Evolutionary conservation across 2,329 filamentous ascomycete genomes (phyloP), one percentile per base, ranked within the genome.

Genomic region (Phyllachora maydis): DNA sequence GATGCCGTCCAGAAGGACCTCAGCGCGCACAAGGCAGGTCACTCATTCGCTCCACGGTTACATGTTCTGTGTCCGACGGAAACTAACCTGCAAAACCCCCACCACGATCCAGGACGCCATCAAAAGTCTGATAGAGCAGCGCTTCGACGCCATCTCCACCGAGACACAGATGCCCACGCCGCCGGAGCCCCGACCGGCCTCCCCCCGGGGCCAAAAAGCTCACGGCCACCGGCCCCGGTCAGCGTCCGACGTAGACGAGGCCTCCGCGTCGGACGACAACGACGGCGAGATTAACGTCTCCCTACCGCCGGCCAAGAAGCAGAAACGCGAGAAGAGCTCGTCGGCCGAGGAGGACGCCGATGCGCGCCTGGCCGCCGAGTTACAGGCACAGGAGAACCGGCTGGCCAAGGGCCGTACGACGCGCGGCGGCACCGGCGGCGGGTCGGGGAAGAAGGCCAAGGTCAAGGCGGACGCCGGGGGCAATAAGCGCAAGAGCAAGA

Each of bases 371-470:
- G 88, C 88, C 1, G 82, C 82, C 10, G 68, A 75, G 44, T 58
- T 98, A 17, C 88, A 98, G 48, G 85, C 82, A 0, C 78, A 95
- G 46, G 81, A 93, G 51, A 91, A 95, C 46, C 60, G 67, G 29
- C 51, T 63, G 23, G 55, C 52, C 3, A 57, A 67, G 20, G 69
- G 67, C 23, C 61, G 79, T 25, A 64, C 77, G 11, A 93, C 83
- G 3, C 65, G 85, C 21, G 78, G 79, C 5, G 77, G 72, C 8
- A 65, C 66, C 32, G 65, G 68, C 6, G 28, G 24, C 17, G 28
- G 28, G 18, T 22, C 22, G 42, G 53, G 60, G 31, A 47, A 59
- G 26, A 57, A 58, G 36, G 37, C 47, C 9, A 47, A 43, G 32
- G 14, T 56, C 38, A 64, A 62, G 42, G 43, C 61, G 19, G n/a